phyloP scores from a whole-genome alignment of 768 basidiomycete genomes.

The Pleurotus ostreatus region DNA sequence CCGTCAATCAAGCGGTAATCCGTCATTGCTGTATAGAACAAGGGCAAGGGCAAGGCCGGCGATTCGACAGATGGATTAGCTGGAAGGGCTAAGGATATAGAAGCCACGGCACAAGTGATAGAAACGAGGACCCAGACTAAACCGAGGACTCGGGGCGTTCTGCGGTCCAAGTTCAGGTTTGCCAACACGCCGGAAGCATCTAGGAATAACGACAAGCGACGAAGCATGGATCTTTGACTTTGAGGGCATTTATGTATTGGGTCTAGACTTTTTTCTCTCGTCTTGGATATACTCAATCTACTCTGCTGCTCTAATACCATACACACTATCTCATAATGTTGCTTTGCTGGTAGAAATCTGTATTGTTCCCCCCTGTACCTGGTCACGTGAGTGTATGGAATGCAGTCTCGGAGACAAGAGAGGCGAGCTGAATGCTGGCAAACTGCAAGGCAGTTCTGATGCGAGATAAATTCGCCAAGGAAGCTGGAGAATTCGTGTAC shows the following conservation, averaged over 20 bases:
- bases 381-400: neutral
- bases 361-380: neutral
- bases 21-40: constrained; percentile 3
- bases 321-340: neutral
- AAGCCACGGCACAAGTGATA: constrained; percentile 17
- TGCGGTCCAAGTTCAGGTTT: constrained; percentile 30
- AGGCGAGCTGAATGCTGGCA: neutral
- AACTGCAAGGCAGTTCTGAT: neutral
- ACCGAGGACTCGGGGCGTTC: constrained; percentile 22
- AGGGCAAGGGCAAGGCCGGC: neutral
- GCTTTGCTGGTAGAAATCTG: neutral
- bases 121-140: constrained; percentile 11
- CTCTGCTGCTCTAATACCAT: neutral
- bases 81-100: constrained; percentile 7
- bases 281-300: neutral
- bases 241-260: constrained; percentile 11
- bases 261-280: neutral
- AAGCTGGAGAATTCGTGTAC: neutral
- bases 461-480: neutral
- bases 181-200: constrained; percentile 34
- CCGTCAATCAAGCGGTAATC: neutral
- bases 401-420: neutral
- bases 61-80: neutral
- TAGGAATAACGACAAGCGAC: constrained; percentile 30
- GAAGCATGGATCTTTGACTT: constrained; percentile 24